phyloP scores from a whole-genome alignment of 1,139 yeast genomes.

The Waltiozyma sp. region DNA sequence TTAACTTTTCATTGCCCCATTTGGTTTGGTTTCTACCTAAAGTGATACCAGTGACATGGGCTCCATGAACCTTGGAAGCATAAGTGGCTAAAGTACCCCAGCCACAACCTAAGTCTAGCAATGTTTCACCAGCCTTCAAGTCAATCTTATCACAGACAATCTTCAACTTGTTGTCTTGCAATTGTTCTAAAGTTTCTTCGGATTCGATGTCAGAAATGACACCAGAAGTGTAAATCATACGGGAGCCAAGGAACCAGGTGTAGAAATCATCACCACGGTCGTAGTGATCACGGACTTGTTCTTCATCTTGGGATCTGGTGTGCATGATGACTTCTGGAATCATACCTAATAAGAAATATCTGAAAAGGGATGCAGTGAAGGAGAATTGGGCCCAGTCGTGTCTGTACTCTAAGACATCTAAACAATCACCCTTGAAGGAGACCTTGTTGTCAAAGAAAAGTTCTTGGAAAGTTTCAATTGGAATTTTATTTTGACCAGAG shows the following conservation, averaged over 20 bases:
- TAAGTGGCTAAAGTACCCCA: slow-evolving; percentile 91
- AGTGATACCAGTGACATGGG: slow-evolving; percentile 81
- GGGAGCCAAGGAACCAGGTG: slow-evolving; percentile 88
- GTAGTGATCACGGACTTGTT: slow-evolving; percentile 90
- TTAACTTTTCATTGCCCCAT: slow-evolving; percentile 71
- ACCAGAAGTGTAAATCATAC: slow-evolving; percentile 92
- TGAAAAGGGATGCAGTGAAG: slow-evolving; percentile 70
- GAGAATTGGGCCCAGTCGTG: slow-evolving; percentile 86
- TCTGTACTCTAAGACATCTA: slow-evolving; percentile 75
- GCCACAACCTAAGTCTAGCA: slow-evolving; percentile 87
- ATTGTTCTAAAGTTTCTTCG: slow-evolving; percentile 73
- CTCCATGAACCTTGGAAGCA: slow-evolving; percentile 77
- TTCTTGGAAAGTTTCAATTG: slow-evolving; percentile 90
- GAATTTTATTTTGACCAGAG: slow-evolving; percentile 64
- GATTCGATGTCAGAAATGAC: slow-evolving; percentile 58
- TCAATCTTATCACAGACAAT: slow-evolving; percentile 82
- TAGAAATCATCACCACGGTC: slow-evolving; percentile 96
- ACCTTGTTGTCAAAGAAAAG: slow-evolving; percentile 78
- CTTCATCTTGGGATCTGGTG: slow-evolving; percentile 90
- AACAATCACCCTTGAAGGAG: slow-evolving; percentile 77
- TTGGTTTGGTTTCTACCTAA: slow-evolving; percentile 85
- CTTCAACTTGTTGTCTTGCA: slow-evolving; percentile 85
- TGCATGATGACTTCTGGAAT: slow-evolving; percentile 90
- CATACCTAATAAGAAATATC: slow-evolving; percentile 77
- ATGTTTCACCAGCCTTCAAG: slow-evolving; percentile 56